Conservation (phyloP, 2,329 filamentous ascomycete genomes). For the Parascedosporium putredinis region DNA sequence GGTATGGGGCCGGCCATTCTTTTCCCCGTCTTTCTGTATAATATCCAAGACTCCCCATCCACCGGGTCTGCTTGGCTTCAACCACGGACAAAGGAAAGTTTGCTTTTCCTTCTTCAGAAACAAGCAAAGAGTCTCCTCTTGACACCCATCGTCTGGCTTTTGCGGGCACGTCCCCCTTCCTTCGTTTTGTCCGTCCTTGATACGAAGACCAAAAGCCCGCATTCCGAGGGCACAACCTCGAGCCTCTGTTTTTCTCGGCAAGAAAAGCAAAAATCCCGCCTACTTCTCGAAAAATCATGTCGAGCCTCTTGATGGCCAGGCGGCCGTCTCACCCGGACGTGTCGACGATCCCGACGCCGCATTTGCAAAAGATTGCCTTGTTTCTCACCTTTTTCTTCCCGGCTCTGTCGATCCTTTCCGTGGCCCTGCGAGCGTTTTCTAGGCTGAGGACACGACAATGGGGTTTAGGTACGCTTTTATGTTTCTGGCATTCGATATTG, state of each 20-base stretch:
- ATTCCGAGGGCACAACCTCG: too few species aligned
- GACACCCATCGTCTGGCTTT: too few species aligned
- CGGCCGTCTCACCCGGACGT: conserved; percentile 32
- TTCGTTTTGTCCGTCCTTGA: too few species aligned
- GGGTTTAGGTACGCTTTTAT: conserved; percentile 6
- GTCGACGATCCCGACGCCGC: conserved; percentile 18
- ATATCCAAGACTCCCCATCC: not conserved
- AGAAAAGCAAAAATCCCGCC: too few species aligned
- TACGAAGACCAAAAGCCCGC: too few species aligned
- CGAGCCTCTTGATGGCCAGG: conserved; percentile 23
- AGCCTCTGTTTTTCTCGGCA: too few species aligned
- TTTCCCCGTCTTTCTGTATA: not conserved
- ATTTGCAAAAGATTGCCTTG: conserved; percentile 2
- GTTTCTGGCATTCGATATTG: not conserved
- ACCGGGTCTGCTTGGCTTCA: not conserved
- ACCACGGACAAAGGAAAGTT: too few species aligned
- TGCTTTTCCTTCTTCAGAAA: too few species aligned
- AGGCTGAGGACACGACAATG: conserved; percentile 6
- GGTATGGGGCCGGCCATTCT: too few species aligned
- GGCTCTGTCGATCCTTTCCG: not conserved
- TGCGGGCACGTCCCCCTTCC: too few species aligned
- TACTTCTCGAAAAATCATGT: conserved; percentile 13
- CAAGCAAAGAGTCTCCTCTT: too few species aligned
- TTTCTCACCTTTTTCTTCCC: conserved; percentile 9
- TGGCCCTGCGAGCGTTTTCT: conserved; percentile 3